These are phyloP conservation scores for Hemileccinum impolitum DNA, from an alignment of 768 basidiomycete species.

Conservation along the genomic window DNA sequence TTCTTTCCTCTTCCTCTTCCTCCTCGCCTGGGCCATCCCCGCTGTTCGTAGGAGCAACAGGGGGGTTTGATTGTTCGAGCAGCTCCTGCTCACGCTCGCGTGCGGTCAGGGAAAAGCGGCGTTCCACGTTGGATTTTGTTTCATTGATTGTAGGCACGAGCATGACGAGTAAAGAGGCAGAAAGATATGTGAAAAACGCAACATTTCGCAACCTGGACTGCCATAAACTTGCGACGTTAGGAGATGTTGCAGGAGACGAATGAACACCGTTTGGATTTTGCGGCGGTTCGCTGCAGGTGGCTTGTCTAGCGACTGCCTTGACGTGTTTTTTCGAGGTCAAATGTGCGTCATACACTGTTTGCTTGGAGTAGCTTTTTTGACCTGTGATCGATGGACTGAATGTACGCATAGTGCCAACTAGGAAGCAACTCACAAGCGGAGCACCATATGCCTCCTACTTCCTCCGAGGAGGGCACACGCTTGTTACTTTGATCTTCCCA, in stretches of 20 bases:
- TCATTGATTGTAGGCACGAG: slow-evolving; percentile 73
- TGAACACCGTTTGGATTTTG: slow-evolving; percentile 35
- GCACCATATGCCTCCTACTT: slow-evolving; percentile 84
- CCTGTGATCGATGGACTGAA: slow-evolving; percentile 44
- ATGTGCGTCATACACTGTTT: slow-evolving; percentile 97
- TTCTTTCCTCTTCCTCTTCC: slow-evolving; percentile 93
- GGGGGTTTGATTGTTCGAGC: slow-evolving; percentile 61
- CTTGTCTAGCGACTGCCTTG: slow-evolving; percentile 82
- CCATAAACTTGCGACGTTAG: slow-evolving; percentile 28
- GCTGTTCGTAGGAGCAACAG: slow-evolving; percentile 45
- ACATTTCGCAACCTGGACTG: slow-evolving; percentile 57
- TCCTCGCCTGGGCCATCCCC: slow-evolving; percentile 58
- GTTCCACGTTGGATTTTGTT: slow-evolving; percentile 94
- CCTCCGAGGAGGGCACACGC: slow-evolving; percentile 37
- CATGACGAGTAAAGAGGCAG: slow-evolving; percentile 59
- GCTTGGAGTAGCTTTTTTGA: slow-evolving; percentile 93
- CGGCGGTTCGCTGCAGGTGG: slow-evolving; percentile 34
- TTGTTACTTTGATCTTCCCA: slow-evolving; percentile 64
- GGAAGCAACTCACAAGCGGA: slow-evolving; percentile 67
- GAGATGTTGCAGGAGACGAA: slow-evolving; percentile 28
- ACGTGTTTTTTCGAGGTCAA: slow-evolving; percentile 93
- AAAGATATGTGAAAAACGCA: slow-evolving; percentile 70
- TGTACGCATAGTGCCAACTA: neutral
- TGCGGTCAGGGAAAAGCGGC: slow-evolving; percentile 95
- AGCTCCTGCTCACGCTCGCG: slow-evolving; percentile 94